phyloP scores from a whole-genome alignment of 2,329 filamentous ascomycete genomes.

The Microdochium paspali region DNA sequence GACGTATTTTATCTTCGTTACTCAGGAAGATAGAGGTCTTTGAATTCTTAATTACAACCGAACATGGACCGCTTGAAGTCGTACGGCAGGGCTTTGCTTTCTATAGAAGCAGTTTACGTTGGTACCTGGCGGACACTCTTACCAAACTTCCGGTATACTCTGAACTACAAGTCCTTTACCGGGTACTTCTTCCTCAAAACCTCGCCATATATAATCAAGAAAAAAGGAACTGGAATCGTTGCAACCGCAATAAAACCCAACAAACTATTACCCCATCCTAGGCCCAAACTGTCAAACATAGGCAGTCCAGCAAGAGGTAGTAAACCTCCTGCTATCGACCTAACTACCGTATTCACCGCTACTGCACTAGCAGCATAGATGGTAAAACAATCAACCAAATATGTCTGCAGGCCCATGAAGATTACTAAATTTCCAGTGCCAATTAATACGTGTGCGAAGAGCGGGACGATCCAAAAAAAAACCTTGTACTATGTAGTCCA shows the following conservation, averaged over 20 bases:
- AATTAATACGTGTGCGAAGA: slow-evolving; percentile 18
- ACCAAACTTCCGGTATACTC: too few relatives aligned
- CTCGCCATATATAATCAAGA: slow-evolving; percentile 35
- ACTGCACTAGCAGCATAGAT: slow-evolving; percentile 21
- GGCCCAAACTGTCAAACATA: slow-evolving; percentile 26
- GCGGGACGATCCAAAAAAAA: slow-evolving; percentile 20
- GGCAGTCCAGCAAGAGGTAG: slow-evolving; percentile 28
- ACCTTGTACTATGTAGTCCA: slow-evolving; percentile 16
- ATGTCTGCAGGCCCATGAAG: slow-evolving; percentile 21
- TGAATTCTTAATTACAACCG: too few relatives aligned
- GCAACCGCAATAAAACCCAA: slow-evolving; percentile 39
- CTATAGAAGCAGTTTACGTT: too few relatives aligned
- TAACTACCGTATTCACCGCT: slow-evolving; percentile 22
- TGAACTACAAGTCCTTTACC: slow-evolving; percentile 22
- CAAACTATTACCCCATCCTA: slow-evolving; percentile 38
- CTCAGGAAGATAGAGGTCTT: too few relatives aligned
- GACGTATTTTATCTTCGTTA: too few relatives aligned
- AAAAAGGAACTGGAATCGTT: slow-evolving; percentile 34
- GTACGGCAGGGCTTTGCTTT: too few relatives aligned
- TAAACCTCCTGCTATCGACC: slow-evolving; percentile 27
- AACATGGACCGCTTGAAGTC: too few relatives aligned
- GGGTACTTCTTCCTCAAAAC: slow-evolving; percentile 30
- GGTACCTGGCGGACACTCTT: too few relatives aligned
- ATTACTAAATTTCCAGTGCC: slow-evolving; percentile 18
- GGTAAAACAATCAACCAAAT: slow-evolving; percentile 24